These are phyloP conservation scores for Meripilus lineatus DNA, from an alignment of 1,284 basidiomycete genomes.

Conservation along the genomic window DNA sequence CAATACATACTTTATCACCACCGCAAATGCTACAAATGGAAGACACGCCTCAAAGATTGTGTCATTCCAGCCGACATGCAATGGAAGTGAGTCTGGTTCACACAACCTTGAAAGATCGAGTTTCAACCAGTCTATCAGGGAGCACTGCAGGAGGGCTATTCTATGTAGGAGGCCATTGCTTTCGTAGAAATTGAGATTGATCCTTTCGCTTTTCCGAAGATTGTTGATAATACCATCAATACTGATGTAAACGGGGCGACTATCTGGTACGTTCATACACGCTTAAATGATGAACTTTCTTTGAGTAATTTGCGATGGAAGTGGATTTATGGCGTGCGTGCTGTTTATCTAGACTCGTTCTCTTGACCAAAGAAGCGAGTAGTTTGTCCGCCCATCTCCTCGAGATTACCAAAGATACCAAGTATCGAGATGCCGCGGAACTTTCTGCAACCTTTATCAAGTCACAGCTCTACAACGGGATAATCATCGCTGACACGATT, in stretches of 20 bases:
- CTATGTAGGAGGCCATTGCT: background rate
- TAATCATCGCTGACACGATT: constrained; percentile 5
- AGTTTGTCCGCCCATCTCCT: constrained; percentile 9
- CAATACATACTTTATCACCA: constrained; percentile 2
- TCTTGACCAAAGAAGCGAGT: background rate
- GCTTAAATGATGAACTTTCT: background rate
- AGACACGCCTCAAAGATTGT: background rate
- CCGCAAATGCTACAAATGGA: background rate
- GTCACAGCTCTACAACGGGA: constrained; percentile 4
- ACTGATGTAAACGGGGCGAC: constrained; percentile 1
- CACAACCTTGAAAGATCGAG: background rate
- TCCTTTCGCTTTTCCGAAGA: background rate
- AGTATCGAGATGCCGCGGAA: constrained; percentile 5
- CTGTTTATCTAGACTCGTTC: background rate
- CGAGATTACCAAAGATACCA: constrained; percentile 2
- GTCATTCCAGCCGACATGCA: background rate
- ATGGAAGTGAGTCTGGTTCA: constrained; percentile 2
- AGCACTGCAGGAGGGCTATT: constrained; percentile 5
- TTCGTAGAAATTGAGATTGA: background rate
- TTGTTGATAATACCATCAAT: background rate
- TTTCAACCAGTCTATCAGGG: background rate
- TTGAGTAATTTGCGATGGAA: background rate
- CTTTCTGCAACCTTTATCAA: constrained; percentile 7
- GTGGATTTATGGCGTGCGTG: constrained; percentile 3
- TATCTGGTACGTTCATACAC: background rate